Base-by-base conservation (phyloP, 2,329 filamentous ascomycete genomes). In the Cryoendolithus antarcticus region DNA sequence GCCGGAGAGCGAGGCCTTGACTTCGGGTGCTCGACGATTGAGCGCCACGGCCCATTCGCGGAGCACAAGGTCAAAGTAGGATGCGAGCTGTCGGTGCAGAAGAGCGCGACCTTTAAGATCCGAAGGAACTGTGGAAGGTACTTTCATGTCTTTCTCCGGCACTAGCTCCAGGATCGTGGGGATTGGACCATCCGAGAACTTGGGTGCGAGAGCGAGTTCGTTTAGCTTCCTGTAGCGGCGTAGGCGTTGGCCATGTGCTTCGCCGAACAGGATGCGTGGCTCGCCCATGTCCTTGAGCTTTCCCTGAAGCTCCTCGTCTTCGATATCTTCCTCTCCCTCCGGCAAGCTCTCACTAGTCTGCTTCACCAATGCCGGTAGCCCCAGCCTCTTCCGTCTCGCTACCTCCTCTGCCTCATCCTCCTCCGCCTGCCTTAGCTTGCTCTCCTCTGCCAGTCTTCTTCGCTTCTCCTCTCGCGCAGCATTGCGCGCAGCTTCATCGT, bases 21-120 rank as follows among this genome's bases (percentile, higher is more conserved):
- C 70, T 2, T 67, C 64, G 6, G 62, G 51, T 21, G 72, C 64
- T 35, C 77, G 70, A 34, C 65, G 63, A 4, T 75, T 75, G 52
- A 98, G 74, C 4, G 88, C 86, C 31, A 66, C 57, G 51, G 88
- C 77, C 81, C 93, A 98, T 60, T 93, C 89, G 33, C 71, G 74
- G 42, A 98, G 67, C n/a, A 98, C 77, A 77, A 98, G 86, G 38
- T 84, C 93, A 65, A 98, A 96, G 67, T 95, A 98, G 35, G 84
- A 91, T 12, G 83, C 84, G 40, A 98, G 70, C 61, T 98, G 89
- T 9, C 89, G 73, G 65, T 82, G 89, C 31, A 98, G 66, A 61
- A 82, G 86, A 33, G 72, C 66, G 34, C 77, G 74, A 0, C 69
- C 82, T 32, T 78, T 74, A 12, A 65, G 66, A 49, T 88, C 82